A percentile compares a stretch with the other conserved stretches of the same genome.
Evolutionary conservation across 2,329 filamentous ascomycete genomes (phyloP).

Genomic region (Microdochium bolleyi): DNA sequence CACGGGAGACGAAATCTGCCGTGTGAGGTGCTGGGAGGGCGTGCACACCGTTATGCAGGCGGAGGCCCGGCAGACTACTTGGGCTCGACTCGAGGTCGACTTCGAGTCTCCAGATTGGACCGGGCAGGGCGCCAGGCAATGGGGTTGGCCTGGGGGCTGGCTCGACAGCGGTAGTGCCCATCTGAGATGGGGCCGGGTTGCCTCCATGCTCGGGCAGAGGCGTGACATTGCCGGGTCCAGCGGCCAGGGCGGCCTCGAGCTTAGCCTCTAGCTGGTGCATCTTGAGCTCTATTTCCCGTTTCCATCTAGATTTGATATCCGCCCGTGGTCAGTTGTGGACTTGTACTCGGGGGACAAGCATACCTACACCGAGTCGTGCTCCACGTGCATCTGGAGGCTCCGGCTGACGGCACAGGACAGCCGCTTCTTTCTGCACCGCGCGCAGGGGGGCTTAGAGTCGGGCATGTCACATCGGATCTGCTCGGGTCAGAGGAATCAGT

Average conservation of each 20-base stretch:
- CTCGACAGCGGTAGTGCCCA: not conserved
- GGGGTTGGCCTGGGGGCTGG: not conserved
- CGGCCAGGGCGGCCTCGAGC: not conserved
- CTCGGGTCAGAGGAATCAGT: no score
- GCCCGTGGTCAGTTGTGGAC: not conserved
- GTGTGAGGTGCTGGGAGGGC: not conserved
- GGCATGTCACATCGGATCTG: conserved; percentile 5
- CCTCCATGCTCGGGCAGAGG: no score
- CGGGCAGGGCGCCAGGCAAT: not conserved
- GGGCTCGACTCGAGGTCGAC: conserved; percentile 5
- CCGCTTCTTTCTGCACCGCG: conserved; percentile 3
- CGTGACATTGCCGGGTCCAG: not conserved
- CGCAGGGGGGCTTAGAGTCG: conserved; percentile 2
- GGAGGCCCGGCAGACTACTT: conserved; percentile 2
- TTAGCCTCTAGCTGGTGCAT: conserved; percentile 2
- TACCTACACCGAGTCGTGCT: conserved; percentile 4
- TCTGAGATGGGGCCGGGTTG: no score
- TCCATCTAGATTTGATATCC: conserved; percentile 1
- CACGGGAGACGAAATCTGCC: conserved; percentile 26
- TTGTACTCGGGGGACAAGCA: not conserved
- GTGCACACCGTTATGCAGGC: not conserved
- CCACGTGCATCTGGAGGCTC: conserved; percentile 5
- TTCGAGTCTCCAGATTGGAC: not conserved
- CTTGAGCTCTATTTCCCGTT: conserved; percentile 2
- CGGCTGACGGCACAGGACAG: conserved; percentile 3